phyloP scores from a whole-genome alignment of 768 basidiomycete species.

The Lactarius vividus region DNA sequence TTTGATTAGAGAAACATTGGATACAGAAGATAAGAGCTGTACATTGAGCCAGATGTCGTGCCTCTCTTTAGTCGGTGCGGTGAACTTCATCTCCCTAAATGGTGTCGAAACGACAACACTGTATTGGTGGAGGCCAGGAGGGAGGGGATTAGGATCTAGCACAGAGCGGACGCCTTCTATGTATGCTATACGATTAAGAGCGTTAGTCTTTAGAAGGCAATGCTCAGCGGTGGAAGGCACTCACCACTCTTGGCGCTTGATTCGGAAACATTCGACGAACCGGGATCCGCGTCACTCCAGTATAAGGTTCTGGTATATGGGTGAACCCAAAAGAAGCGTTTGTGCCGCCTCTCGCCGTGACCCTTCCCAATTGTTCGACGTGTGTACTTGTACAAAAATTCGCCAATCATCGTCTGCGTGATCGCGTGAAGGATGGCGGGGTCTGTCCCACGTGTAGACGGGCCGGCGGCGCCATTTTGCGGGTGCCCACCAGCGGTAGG shows the following conservation, averaged over 20 bases:
- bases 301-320: conserved; percentile 98
- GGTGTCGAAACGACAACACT: conserved; percentile 91
- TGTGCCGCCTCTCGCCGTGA: conserved; percentile 84
- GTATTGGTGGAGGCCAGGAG: conserved; percentile 88
- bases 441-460: conserved; percentile 53
- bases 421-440: conserved; percentile 92
- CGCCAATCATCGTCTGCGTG: conserved; percentile 99
- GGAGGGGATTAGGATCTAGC: conserved; percentile 95
- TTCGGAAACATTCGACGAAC: conserved; percentile 81
- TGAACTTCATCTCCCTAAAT: conserved; percentile 96
- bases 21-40: conserved; percentile 32
- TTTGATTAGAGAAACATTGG: conserved; percentile 21
- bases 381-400: conserved; percentile 98
- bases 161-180: conserved; percentile 90
- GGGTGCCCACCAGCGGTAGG: conserved; percentile 43
- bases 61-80: conserved; percentile 91
- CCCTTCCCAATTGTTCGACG: conserved; percentile 86
- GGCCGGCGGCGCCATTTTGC: conserved; percentile 29
- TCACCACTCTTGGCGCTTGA: conserved; percentile 95
- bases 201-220: conserved; percentile 5
- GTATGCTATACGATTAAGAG: conserved; percentile 56
- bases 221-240: conserved; percentile 36
- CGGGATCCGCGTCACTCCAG: conserved; percentile 95
- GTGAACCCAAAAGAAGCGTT: conserved; percentile 99
- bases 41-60: conserved; percentile 98